Base-by-base conservation (phyloP, 129 eudicot species). In the Solidago caesia region DNA sequence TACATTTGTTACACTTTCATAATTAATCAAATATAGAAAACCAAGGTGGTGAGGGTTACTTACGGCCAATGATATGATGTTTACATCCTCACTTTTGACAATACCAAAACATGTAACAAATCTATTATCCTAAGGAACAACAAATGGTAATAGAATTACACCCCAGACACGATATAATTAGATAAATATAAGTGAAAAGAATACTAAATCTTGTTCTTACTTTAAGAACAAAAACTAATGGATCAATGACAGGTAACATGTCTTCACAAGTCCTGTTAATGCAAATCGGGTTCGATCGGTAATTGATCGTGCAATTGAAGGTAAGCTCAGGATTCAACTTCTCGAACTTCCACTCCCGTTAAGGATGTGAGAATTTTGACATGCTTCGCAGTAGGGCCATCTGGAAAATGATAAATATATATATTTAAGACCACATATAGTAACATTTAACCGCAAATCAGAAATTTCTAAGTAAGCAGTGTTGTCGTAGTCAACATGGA, bases 51-150 rank as follows among this genome's bases (percentile, higher is more conserved):
- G 57, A 57, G 2, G 63, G 53, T 56, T 74, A 85, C 97, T 95
- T 74, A 95, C 99, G 95, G 75, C 99, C 99, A 70, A 95, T 95
- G 80, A 95, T 87, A 95, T 95, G 80, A 95, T 87, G 81, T 95
- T 81, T 59, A 91, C 71, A 71, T 86, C 87, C 21, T 82, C 87
- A 72, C 96, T 87, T 86, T 85, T 87, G 73, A 84, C 87, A 14
- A 95, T 79, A 65, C 85, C 96, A 81, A 95, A 79, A 86, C 97
- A 95, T 47, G 78, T 81, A 21, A 79, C 27, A 26, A 49, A 25
- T 77, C 87, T 85, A 55, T 82, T 80, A 1, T 70, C 87, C 97
- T 91, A 86, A 2, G 43, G 43, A 76, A 53, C 58, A 10, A 27
- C 12, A 49, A 25, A 67, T 13, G 2, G n/a, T 45, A 27, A 62